Base-by-base conservation (phyloP, 2,329 filamentous ascomycete species). In the Diaporthe citri region DNA sequence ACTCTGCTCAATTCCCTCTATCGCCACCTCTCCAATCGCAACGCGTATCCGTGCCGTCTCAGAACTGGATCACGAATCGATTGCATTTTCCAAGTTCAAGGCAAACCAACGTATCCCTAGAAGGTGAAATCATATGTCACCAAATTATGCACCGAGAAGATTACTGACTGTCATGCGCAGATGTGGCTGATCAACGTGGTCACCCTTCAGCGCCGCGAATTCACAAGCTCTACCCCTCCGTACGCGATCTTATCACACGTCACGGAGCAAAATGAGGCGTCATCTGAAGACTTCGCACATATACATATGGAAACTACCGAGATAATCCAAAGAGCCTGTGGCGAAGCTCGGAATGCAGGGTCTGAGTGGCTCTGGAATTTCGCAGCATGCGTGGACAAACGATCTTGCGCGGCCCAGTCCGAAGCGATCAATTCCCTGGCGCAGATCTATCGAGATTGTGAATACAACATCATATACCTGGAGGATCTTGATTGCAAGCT, bases 361-460 rank as follows among this genome's bases (percentile, higher is more conserved):
- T 6, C 25, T 5, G 5, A 36, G 5, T 74, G 72, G 72, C 60
- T 74, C 15, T 74, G 72, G 72, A 74, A 41, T 13, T 20, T 71
- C 22, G n/a, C 52, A 12, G 39, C 41, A 2, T 74, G 72, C 64
- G 43, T 74, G 4, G 64, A 74, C 46, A 46, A 48, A 28, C 39
- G 36, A 4, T 74, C 72, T 4, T 41, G 39, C 20, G 72, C 72
- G 9, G 62, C 60, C 12, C 51, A 60, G 12, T 69, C 72, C 6
- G 72, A 74, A 34, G 51, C 51, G 10, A 41, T 74, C 51, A 74
- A 74, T 22, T 69, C 64, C 3, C 7, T 60, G 12, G 25, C 62
- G 8, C 34, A 39, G 2, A 20, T 69, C 10, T 43, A 71, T 20
- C 52, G 41, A 22, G 17, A 51, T 1, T 52, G 48, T 41, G 34